These are phyloP conservation scores for Solanum ahanhuiri DNA, from an alignment of 257 asterid genomes.

Conservation along the genomic window DNA sequence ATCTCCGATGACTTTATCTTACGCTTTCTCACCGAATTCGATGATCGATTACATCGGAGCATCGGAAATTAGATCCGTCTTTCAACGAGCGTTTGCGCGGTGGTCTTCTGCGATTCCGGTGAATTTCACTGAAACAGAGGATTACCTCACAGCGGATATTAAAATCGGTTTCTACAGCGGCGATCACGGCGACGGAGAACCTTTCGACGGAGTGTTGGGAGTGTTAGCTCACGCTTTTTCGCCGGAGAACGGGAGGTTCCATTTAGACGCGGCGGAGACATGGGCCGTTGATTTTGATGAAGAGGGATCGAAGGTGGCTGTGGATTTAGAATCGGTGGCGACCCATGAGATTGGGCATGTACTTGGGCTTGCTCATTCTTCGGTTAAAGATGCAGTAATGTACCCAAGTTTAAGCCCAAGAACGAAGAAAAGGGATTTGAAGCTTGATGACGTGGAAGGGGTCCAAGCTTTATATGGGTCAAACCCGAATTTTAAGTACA, in stretches of 20 bases:
- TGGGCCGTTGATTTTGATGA: conserved; percentile 70
- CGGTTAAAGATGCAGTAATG: conserved; percentile 79
- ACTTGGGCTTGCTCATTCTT: conserved; percentile 79
- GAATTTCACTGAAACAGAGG: conserved; percentile 49
- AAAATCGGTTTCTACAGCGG: conserved; percentile 73
- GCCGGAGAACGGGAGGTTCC: conserved; percentile 85
- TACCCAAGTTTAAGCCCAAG: conserved; percentile 80
- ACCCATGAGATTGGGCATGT: conserved; percentile 92
- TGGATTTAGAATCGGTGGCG: conserved; percentile 90
- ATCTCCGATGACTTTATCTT: conserved; percentile 41
- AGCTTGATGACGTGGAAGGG: conserved; percentile 76
- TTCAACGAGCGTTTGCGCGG: conserved; percentile 50
- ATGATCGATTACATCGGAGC: conserved; percentile 31
- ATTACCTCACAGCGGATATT: conserved; percentile 45
- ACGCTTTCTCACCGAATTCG: conserved; percentile 54
- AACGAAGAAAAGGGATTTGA: conserved; percentile 59
- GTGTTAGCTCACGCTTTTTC: conserved; percentile 86
- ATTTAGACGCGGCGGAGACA: conserved; percentile 65
- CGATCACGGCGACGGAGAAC: conserved; percentile 83
- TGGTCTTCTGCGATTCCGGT: conserved; percentile 90
- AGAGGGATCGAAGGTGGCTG: conserved; percentile 54
- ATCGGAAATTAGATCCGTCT: conserved; percentile 26
- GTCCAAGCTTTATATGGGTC: conserved; percentile 73
- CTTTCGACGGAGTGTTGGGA: conserved; percentile 78
- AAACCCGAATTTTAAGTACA: conserved; percentile 51